phyloP scores from a whole-genome alignment of 441 rosid species.

The Brassica hybrid region DNA sequence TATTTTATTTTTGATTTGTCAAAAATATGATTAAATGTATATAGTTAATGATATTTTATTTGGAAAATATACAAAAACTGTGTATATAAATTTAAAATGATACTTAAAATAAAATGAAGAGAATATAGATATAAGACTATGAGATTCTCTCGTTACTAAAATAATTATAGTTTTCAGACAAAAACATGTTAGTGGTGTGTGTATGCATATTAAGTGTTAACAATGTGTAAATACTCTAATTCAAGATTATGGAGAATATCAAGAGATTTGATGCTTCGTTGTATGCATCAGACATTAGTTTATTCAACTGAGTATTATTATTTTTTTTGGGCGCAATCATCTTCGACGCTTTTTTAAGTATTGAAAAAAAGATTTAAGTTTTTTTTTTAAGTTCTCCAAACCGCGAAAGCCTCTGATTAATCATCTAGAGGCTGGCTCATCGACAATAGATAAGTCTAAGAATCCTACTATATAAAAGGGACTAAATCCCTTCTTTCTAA shows the following conservation, averaged over 20 bases:
- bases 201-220: neutral
- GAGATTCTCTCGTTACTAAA: conserved; percentile 18
- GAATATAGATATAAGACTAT: conserved; percentile 1
- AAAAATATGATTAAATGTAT: too few species aligned
- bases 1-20: too few species aligned
- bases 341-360: neutral
- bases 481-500: too few species aligned
- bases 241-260: conserved; percentile 15
- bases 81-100: too few species aligned
- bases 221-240: neutral
- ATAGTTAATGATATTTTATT: too few species aligned
- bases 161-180: neutral
- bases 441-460: too few species aligned
- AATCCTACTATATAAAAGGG: too few species aligned
- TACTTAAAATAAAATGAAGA: too few species aligned
- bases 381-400: too few species aligned
- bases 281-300: neutral
- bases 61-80: too few species aligned
- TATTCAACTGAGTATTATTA: neutral
- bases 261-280: neutral
- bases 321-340: neutral
- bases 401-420: too few species aligned
- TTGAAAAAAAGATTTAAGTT: neutral
- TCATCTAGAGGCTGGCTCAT: too few species aligned
- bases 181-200: conserved; percentile 9